Base-by-base conservation (phyloP, 1,284 basidiomycete species). In the Microbotryum violaceum region DNA sequence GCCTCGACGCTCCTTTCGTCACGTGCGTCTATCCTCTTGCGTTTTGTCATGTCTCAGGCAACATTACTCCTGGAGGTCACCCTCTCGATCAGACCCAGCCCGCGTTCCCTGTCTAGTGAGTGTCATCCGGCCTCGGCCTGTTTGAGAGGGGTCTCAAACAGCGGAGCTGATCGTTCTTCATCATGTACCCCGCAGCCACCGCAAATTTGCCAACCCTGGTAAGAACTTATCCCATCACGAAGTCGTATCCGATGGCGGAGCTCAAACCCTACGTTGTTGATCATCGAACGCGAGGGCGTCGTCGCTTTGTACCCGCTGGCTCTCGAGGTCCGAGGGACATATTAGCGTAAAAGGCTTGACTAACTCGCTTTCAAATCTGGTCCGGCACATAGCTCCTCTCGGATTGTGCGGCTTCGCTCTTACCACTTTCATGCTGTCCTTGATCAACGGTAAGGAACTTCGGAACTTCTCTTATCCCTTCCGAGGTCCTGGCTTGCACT, bases 371-470 rank as follows among this genome's bases (percentile, higher is more conserved):
- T 42, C 14, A 1, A 42, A 42, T 42, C 12, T 42, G 10, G 37
- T 42, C 37, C 37, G 37, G 14, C 16, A 16, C 16, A 42, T 42
- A 42, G 37, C 80, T 0, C 80, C 80, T 44, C 74, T 82, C 12
- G 81, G 81, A 63, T 73, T 79, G 27, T 72, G 77, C 60, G 73
- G 68, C 31, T 80, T 79, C 70, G 79, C 78, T 47, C 77, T 77
- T 6, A 82, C 81, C n/a, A 82, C 80, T 4, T 80, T 81, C 55
- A 72, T 82, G 33, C 75, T 82, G 14, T 80, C 79, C 42, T 66
- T 76, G 60, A 72, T 70, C 67, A 75, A 75, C 60, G 58, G 72
- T 60, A 64, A 52, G 56, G 2, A 42, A 42, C 4, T 1, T 16
- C 16, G 56, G 2, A 42, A 42, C 4, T 1, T 16, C 16, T 6